Conservation (phyloP, 1,284 basidiomycete species). For the Ceratobasidium sp. region DNA sequence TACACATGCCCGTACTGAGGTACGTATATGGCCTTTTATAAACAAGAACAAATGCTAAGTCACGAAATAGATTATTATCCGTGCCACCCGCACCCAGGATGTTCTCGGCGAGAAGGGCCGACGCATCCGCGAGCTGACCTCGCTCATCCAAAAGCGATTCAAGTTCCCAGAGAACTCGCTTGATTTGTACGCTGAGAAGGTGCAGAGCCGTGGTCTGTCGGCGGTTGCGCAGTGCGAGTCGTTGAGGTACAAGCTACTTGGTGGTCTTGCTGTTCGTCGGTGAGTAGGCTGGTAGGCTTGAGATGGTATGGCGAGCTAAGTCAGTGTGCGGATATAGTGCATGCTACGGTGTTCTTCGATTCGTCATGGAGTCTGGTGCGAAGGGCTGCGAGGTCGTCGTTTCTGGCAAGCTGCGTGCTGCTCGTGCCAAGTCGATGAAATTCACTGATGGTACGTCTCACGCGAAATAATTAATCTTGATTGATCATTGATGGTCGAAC, state of each 20-base stretch:
- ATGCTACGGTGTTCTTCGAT: slow-evolving; percentile 99
- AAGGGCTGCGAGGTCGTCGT: slow-evolving; percentile 99
- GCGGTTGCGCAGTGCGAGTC: slow-evolving; percentile 99
- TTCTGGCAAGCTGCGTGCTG: slow-evolving; percentile 99
- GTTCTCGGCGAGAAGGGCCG: slow-evolving; percentile 99
- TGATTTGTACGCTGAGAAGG: slow-evolving; percentile 99
- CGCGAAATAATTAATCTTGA: slow-evolving; percentile 97
- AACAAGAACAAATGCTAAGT: slow-evolving; percentile 17
- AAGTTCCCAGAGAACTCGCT: slow-evolving; percentile 99
- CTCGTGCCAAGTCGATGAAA: slow-evolving; percentile 99
- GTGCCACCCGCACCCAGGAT: slow-evolving; percentile 99
- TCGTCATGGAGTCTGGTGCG: slow-evolving; percentile 99
- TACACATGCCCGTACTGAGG: slow-evolving; percentile 98
- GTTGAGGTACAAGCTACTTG: slow-evolving; percentile 98
- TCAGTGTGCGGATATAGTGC: slow-evolving; percentile 69
- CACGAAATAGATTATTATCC: slow-evolving; percentile 92
- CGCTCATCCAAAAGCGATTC: slow-evolving; percentile 99
- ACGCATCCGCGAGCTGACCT: slow-evolving; percentile 98
- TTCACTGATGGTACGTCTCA: slow-evolving; percentile 98
- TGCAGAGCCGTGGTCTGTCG: slow-evolving; percentile 98
- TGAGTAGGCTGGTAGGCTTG: slow-evolving; percentile 59
- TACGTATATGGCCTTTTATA: slow-evolving; percentile 56
- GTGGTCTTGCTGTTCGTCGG: slow-evolving; percentile 99
- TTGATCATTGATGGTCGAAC: slow-evolving; percentile 57
- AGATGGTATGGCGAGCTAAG: not conserved